These are phyloP conservation scores for Pseudogymnoascus pannorum DNA, from an alignment of 2,329 filamentous ascomycete genomes.

Conservation along the genomic window DNA sequence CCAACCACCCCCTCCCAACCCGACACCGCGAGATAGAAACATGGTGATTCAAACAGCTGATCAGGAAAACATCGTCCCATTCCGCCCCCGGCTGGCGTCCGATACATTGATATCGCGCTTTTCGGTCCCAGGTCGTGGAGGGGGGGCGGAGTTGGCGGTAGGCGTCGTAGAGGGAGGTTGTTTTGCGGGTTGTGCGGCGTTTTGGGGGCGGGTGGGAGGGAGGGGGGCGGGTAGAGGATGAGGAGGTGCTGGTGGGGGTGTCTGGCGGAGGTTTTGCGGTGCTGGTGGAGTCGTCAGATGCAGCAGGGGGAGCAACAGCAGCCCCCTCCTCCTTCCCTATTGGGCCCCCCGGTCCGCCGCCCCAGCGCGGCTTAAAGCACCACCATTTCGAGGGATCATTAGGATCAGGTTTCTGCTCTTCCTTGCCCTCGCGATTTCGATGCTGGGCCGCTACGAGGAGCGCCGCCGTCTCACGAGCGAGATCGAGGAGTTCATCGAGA, in stretches of 20 bases:
- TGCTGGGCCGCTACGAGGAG: slow-evolving; percentile 58
- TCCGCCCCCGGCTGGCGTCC: slow-evolving; percentile 40
- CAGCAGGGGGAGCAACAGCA: neutral
- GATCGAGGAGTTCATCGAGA: slow-evolving; percentile 54
- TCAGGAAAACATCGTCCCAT: slow-evolving; percentile 55
- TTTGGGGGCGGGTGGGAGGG: neutral
- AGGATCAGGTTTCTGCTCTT: slow-evolving; percentile 50
- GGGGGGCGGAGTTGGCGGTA: slow-evolving; percentile 57
- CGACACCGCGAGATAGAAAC: slow-evolving; percentile 50
- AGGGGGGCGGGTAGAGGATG: too few species aligned
- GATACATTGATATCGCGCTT: slow-evolving; percentile 50
- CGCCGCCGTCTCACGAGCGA: slow-evolving; percentile 53
- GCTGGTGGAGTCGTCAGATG: slow-evolving; percentile 1
- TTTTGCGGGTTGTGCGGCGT: slow-evolving; percentile 35
- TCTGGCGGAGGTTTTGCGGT: neutral
- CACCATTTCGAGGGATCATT: slow-evolving; percentile 55
- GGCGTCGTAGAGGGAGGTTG: slow-evolving; percentile 52
- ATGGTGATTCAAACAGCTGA: slow-evolving; percentile 57
- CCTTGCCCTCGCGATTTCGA: slow-evolving; percentile 49
- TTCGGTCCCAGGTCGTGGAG: slow-evolving; percentile 51
- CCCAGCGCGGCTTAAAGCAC: slow-evolving; percentile 54
- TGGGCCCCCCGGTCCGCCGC: slow-evolving; percentile 53
- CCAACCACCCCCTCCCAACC: slow-evolving; percentile 47
- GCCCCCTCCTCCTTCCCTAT: slow-evolving; percentile 50
- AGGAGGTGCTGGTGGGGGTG: neutral